These are phyloP conservation scores for Emmonsiellopsis sp. DNA, from an alignment of 2,329 filamentous ascomycete species.

Conservation along the genomic window DNA sequence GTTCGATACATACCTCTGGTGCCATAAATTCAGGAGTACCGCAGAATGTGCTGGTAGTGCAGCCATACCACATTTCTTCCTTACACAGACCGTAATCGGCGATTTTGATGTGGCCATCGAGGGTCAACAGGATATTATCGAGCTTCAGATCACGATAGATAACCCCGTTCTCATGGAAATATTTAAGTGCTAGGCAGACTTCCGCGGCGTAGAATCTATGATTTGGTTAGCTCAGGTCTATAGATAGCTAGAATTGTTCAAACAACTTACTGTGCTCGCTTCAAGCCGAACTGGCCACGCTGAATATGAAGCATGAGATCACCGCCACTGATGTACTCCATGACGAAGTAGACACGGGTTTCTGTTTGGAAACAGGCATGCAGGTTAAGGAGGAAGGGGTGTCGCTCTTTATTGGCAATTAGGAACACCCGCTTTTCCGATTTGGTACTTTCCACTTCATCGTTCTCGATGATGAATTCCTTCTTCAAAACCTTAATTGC, in stretches of 20 bases:
- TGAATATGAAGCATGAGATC: slow-evolving; percentile 99
- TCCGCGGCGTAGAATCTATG: slow-evolving; percentile 88
- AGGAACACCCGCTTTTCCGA: slow-evolving; percentile 97
- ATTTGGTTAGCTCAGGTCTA: neutral
- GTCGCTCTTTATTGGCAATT: slow-evolving; percentile 91
- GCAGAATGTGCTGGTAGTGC: slow-evolving; percentile 94
- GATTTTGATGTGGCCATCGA: slow-evolving; percentile 98
- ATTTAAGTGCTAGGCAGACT: slow-evolving; percentile 93
- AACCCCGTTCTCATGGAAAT: slow-evolving; percentile 98
- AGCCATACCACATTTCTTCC: slow-evolving; percentile 99
- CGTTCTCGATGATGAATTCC: slow-evolving; percentile 99
- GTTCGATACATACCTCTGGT: slow-evolving; percentile 60
- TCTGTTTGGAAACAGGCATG: slow-evolving; percentile 99
- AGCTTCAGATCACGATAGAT: slow-evolving; percentile 82
- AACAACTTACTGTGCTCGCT: slow-evolving; percentile 74
- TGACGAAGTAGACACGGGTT: slow-evolving; percentile 96
- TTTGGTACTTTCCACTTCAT: slow-evolving; percentile 94
- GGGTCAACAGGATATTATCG: slow-evolving; percentile 82
- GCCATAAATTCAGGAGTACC: slow-evolving; percentile 99
- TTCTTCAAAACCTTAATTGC: slow-evolving; percentile 99
- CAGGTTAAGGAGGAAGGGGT: slow-evolving; percentile 88
- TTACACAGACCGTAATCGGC: slow-evolving; percentile 98
- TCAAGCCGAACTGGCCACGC: slow-evolving; percentile 87
- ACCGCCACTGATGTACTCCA: slow-evolving; percentile 98
- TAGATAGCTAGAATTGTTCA: neutral